Conservation (phyloP, 192 early-diverging fungal genomes). For the Umbelopsis sp. region DNA sequence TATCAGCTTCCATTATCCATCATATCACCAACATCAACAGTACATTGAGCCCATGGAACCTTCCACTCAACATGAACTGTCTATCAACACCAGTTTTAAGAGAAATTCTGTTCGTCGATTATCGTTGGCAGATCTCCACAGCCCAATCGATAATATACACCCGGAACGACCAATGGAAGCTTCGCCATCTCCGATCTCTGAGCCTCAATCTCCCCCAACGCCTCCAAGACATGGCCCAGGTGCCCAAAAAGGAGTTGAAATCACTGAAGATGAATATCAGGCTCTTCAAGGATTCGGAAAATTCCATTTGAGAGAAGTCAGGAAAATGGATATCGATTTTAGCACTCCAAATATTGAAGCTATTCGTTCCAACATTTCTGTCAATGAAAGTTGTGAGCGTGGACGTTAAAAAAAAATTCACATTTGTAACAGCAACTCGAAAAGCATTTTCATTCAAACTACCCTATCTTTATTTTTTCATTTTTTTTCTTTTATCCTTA, state of each 20-base stretch:
- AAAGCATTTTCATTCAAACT: not conserved
- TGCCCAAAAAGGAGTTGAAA: not conserved
- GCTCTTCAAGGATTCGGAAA: constrained; percentile 22
- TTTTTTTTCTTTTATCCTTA: not conserved
- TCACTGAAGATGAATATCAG: constrained; percentile 20
- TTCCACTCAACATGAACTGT: not conserved
- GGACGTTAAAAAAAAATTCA: not conserved
- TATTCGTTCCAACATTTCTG: constrained; percentile 12
- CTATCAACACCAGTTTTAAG: not conserved
- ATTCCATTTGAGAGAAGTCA: constrained; percentile 6
- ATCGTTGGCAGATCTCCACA: constrained; percentile 13
- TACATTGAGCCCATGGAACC: not conserved
- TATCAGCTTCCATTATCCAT: not conserved
- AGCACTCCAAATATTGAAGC: constrained; percentile 4
- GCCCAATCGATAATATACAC: constrained; percentile 21
- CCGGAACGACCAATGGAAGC: not conserved
- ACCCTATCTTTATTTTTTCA: not conserved
- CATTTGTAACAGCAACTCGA: not conserved
- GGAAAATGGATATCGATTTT: constrained; percentile 1
- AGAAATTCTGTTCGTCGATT: constrained; percentile 8
- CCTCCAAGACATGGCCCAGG: not conserved
- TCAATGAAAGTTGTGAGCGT: constrained; percentile 12
- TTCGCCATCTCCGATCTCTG: not conserved
- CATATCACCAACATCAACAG: too few relatives aligned
- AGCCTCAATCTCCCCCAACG: not conserved